Evolutionary conservation across 2,329 filamentous ascomycete genomes (phyloP).

Genomic region (Colletotrichum destructivum): DNA sequence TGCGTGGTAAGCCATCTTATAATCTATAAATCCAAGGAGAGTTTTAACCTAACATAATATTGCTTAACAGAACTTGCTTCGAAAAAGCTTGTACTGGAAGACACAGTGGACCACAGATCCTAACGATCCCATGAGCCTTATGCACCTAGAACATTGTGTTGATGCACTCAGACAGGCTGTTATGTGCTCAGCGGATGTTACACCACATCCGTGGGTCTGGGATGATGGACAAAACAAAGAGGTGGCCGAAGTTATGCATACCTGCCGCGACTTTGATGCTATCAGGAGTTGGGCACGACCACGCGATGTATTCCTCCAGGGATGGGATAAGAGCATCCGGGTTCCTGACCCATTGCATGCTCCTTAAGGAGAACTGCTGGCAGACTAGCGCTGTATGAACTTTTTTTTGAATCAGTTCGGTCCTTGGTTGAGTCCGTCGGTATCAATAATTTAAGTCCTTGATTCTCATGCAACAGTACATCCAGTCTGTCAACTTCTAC

Average conservation of each 20-base stretch:
- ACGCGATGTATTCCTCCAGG: background rate
- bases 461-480: no score
- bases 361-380: background rate
- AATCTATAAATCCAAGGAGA: no score
- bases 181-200: slow-evolving; percentile 12
- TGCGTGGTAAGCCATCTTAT: background rate
- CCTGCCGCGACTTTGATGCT: slow-evolving; percentile 13
- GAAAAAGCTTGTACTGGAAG: background rate
- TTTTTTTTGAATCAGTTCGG: no score
- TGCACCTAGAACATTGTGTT: slow-evolving; percentile 8
- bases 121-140: slow-evolving; percentile 5
- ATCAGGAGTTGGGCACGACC: slow-evolving; percentile 7
- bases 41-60: no score
- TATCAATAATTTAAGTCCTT: no score
- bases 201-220: slow-evolving; percentile 9
- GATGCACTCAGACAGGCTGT: slow-evolving; percentile 10
- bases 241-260: slow-evolving; percentile 1
- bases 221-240: slow-evolving; percentile 4
- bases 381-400: no score
- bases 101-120: background rate
- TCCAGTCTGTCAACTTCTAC: no score
- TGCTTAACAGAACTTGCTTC: background rate
- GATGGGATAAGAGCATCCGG: slow-evolving; percentile 7
- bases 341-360: background rate
- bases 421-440: no score